Base-by-base conservation (phyloP, 306 rosid genomes). In the Rosa chinensis region DNA sequence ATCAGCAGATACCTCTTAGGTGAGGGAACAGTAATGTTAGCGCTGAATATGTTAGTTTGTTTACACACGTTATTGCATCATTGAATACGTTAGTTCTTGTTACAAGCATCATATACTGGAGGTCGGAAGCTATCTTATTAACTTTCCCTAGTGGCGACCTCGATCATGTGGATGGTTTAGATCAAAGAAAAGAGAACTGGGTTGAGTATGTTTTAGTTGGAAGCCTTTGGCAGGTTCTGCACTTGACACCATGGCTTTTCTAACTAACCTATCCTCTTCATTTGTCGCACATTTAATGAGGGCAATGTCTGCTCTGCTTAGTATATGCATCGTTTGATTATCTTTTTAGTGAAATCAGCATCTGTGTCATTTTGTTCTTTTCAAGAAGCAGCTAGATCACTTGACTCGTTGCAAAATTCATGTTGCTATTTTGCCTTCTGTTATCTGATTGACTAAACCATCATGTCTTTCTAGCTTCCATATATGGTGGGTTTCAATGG, bases 1-100 rank as follows among this genome's bases (percentile, higher is more conserved):
- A 86, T 85, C 89, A 87, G 56, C 88, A 90, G 79, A 93, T 95
- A 77, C 92, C 98, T 86, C 85, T 94, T 42, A 94, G 98, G 98
- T 94, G 81, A 86, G 88, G 82, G 72, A 76, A 85, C 78, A 74
- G 78, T 69, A 45, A 58, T 21, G 2, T 21, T 58, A 8, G 35
- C 9, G 23, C 28, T n/a, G 35, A 20, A 23, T 58, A 10, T 64
- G 35, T 12, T 28, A 18, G 47, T 58, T 44, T 62, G 6, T 48
- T 48, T 48, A 11, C 40, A 10, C 42, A 45, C 69, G 32, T 52
- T 8, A 1, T 70, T 39, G 69, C 10, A 12, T 39, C 70, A 49
- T 66, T 73, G 79, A 28, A 42, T 32, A 2, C 37, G 18, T 17
- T 66, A 32, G 77, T 45, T 67, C n/a, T 13, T 50, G 5, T 48